phyloP scores from a whole-genome alignment of 768 basidiomycete genomes.

The Antrodiella citrinella region DNA sequence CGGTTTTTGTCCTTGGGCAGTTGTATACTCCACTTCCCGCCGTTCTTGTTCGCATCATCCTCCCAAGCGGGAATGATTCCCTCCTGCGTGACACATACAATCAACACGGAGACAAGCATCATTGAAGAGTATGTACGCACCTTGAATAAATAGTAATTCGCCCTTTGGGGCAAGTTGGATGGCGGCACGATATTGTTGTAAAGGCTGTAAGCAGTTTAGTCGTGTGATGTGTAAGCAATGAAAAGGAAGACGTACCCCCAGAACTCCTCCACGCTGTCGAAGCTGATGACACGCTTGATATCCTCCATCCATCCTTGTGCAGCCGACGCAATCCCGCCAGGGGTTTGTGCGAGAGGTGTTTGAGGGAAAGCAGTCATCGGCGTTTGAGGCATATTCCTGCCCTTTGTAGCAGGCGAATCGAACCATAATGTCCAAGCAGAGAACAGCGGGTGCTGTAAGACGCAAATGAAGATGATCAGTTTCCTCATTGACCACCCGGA shows the following conservation, averaged over 20 bases:
- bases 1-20: conserved; percentile 93
- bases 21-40: conserved; percentile 99
- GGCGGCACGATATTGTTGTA: conserved; percentile 98
- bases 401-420: conserved; percentile 89
- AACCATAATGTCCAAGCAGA: conserved; percentile 98
- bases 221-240: background rate
- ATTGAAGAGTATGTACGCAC: conserved; percentile 32
- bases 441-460: conserved; percentile 85
- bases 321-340: conserved; percentile 47
- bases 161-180: conserved; percentile 85
- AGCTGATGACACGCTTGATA: conserved; percentile 91
- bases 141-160: conserved; percentile 99
- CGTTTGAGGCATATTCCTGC: conserved; percentile 80
- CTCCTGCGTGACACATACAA: conserved; percentile 41
- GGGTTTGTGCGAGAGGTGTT: conserved; percentile 67
- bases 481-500: background rate
- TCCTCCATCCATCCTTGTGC: conserved; percentile 98
- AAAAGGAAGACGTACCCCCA: conserved; percentile 71
- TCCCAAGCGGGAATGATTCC: conserved; percentile 98
- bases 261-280: conserved; percentile 97
- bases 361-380: conserved; percentile 70
- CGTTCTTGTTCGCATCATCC: conserved; percentile 92
- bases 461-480: conserved; percentile 1
- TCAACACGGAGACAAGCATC: background rate
- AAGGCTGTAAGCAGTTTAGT: conserved; percentile 39